Percentiles rank a stretch among this genome's conserved stretches.
phyloP scores from a whole-genome alignment of 2,329 filamentous ascomycete genomes.

The Xylariales sp. region DNA sequence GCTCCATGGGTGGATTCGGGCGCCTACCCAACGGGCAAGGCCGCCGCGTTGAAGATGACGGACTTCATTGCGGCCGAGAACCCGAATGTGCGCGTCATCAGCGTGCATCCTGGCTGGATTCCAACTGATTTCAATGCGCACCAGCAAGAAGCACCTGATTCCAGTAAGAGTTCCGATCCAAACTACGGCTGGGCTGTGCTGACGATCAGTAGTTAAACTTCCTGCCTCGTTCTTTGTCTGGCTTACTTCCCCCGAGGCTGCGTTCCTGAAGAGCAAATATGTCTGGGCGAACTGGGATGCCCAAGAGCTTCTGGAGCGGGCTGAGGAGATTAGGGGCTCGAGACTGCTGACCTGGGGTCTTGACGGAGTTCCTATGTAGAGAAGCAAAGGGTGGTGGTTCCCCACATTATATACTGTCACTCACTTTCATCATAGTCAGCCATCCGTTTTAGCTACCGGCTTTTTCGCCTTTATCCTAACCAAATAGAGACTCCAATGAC shows the following conservation, averaged over 20 bases:
- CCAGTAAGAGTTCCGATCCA: not conserved
- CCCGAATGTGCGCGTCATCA: constrained; percentile 30
- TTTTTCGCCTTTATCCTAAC: too few relatives aligned
- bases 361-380: too few relatives aligned
- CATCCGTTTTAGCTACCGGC: too few relatives aligned
- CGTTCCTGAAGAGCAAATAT: constrained; percentile 29
- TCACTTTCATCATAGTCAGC: too few relatives aligned
- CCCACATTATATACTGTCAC: too few relatives aligned
- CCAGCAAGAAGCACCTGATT: not conserved
- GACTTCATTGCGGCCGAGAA: constrained; percentile 31
- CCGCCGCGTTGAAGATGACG: constrained; percentile 29
- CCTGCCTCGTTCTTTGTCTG: constrained; percentile 14
- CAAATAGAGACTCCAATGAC: too few relatives aligned
- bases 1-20: constrained; percentile 9
- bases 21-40: constrained; percentile 31
- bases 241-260: constrained; percentile 14
- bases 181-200: not conserved
- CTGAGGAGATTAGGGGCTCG: constrained; percentile 20
- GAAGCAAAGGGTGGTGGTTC: too few relatives aligned
- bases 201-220: constrained; percentile 9
- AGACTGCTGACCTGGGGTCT: not conserved
- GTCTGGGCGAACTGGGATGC: constrained; percentile 38
- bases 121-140: constrained; percentile 10
- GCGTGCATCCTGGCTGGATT: constrained; percentile 34
- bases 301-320: constrained; percentile 30